Percentiles rank a stretch among this genome's conserved stretches.
phyloP scores from a whole-genome alignment of 148 eudicot species.

The Amaranthus palmeri region DNA sequence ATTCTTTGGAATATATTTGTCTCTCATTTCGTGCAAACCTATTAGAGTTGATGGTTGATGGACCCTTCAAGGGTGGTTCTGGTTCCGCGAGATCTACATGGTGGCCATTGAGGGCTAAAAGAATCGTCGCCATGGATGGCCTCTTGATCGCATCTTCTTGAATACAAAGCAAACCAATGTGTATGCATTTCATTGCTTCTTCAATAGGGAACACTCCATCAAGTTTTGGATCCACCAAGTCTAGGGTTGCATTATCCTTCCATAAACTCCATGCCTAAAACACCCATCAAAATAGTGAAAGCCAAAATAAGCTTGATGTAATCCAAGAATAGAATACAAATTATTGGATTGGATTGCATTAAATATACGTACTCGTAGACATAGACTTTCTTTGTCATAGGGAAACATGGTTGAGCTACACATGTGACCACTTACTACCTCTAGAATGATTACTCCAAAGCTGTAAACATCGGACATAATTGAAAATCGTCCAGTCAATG shows the following conservation, averaged over 20 bases:
- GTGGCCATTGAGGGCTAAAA: conserved; percentile 13
- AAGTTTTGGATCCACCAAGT: conserved; percentile 21
- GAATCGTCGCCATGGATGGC: conserved; percentile 20
- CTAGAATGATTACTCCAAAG: conserved; percentile 44
- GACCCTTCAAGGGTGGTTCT: conserved; percentile 8
- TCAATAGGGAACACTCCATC: background rate
- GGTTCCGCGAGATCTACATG: conserved; percentile 11
- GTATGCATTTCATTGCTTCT: conserved; percentile 23
- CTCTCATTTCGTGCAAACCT: too few species aligned
- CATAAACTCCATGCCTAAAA: conserved; percentile 35
- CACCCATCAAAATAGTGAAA: background rate
- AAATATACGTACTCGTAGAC: background rate
- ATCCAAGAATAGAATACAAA: background rate
- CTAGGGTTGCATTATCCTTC: conserved; percentile 16
- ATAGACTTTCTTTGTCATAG: conserved; percentile 10
- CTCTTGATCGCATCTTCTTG: conserved; percentile 26
- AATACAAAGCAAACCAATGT: conserved; percentile 26
- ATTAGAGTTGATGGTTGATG: background rate
- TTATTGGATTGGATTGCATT: too few species aligned
- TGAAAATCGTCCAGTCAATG: conserved; percentile 31
- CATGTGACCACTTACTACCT: conserved; percentile 37
- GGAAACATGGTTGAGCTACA: conserved; percentile 1
- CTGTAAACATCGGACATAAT: conserved; percentile 39
- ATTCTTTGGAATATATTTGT: background rate
- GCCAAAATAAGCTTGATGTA: background rate